Conservation (phyloP, 2,329 filamentous ascomycete genomes). For the Xylaria sp. region DNA sequence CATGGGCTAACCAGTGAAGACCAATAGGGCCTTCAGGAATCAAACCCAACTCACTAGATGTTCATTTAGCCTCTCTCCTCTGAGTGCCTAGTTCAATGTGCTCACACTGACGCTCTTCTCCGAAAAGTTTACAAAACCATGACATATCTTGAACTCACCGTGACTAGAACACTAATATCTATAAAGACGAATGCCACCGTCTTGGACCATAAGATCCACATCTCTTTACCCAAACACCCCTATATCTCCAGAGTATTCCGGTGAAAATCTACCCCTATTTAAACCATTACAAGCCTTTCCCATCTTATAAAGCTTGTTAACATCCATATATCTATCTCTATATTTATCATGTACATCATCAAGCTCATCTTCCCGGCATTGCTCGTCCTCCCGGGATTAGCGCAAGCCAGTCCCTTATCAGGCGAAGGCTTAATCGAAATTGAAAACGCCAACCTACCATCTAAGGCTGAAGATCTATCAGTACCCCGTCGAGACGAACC, state of each 20-base stretch:
- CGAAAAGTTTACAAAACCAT: background rate
- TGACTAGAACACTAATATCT: background rate
- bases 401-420: background rate
- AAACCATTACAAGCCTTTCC: background rate
- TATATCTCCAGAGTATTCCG: background rate
- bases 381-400: slow-evolving; percentile 18
- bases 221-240: background rate
- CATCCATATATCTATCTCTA: background rate
- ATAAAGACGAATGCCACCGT: slow-evolving; percentile 9
- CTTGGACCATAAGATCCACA: background rate
- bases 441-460: no score
- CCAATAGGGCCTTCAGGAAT: no score
- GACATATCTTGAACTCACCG: slow-evolving; percentile 5
- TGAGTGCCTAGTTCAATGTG: background rate
- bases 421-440: no score
- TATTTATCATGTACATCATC: slow-evolving; percentile 24
- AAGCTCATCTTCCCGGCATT: slow-evolving; percentile 24
- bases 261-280: no score
- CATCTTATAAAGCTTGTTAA: background rate
- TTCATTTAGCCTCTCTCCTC: background rate
- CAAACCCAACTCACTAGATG: no score
- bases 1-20: no score
- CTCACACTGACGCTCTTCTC: slow-evolving; percentile 17
- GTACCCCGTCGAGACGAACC: no score
- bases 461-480: background rate